phyloP scores from a whole-genome alignment of 257 asterid genomes.

The Scutellaria minor region DNA sequence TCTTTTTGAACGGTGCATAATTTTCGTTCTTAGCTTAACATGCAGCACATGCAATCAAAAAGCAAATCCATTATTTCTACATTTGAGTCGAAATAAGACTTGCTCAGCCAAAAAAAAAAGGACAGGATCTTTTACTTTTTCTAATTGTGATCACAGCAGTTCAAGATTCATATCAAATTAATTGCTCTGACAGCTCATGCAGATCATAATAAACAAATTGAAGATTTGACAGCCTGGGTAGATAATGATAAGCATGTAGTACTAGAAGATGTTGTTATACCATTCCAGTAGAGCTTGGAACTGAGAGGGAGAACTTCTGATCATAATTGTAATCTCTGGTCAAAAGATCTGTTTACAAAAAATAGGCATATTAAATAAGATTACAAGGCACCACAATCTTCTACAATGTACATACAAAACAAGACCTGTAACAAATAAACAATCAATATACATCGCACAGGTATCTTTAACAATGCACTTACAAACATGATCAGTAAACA shows the following conservation, averaged over 20 bases:
- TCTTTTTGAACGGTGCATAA: not conserved
- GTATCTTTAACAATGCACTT: slow-evolving; percentile 6
- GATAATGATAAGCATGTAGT: slow-evolving; percentile 23
- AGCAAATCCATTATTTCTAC: slow-evolving; percentile 5
- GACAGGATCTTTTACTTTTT: not conserved
- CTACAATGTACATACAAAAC: slow-evolving; percentile 16
- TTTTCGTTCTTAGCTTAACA: not conserved
- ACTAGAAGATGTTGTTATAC: slow-evolving; percentile 43
- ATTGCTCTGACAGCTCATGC: slow-evolving; percentile 20
- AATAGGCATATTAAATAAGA: slow-evolving; percentile 14
- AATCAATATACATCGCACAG: not conserved
- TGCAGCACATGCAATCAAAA: not conserved
- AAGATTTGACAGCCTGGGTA: slow-evolving; percentile 14
- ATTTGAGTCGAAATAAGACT: not conserved
- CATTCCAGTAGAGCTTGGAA: slow-evolving; percentile 83
- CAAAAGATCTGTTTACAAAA: slow-evolving; percentile 68
- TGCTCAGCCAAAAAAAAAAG: not conserved
- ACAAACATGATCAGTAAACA: slow-evolving; percentile 8
- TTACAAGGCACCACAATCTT: not conserved
- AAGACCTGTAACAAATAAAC: slow-evolving; percentile 57
- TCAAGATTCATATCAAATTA: slow-evolving; percentile 5
- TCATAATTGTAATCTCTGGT: slow-evolving; percentile 83
- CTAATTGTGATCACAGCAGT: not conserved
- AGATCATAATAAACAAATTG: slow-evolving; percentile 21
- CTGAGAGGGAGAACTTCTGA: slow-evolving; percentile 72